Base-by-base conservation (phyloP, 768 basidiomycete genomes). In the Boletus reticulatus region DNA sequence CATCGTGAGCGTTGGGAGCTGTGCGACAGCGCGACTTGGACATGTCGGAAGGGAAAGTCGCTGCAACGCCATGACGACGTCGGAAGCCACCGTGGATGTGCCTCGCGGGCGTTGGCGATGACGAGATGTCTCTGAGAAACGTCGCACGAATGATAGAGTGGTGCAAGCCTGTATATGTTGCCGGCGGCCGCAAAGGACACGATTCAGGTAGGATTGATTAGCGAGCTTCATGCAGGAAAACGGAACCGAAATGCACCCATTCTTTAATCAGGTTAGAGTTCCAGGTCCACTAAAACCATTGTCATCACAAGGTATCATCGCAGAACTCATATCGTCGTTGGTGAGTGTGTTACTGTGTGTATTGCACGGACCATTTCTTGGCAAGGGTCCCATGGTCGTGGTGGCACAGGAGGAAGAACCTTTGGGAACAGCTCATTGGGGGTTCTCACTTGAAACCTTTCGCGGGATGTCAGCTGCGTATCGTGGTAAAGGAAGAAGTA, bases 401-500 rank as follows among this genome's bases (percentile, higher is more conserved):
- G 36, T 36, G 39, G 27, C 5, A 39, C 32, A 12, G 32, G 42
- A 39, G 31, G 36, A 36, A 7, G 2, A 12, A 20, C 6, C 31
- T 37, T 16, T 4, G 36, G 32, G 16, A 27, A 27, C 27, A 9
- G 41, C 20, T 37, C 24, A 12, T 19, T 6, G 10, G 11, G 10
- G n/a, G 32, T 16, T 20, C 20, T 14, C 22, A 6, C 39, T 49
- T 48, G 36, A 61, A 59, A 61, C 58, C 38, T 31, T 44, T 55
- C 59, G 59, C 47, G 52, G 47, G 43, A 50, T 16, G 31, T 31
- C 16, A 43, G 22, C 4, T 34, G 11, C 16, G 38, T 39, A 39
- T 11, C 13, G 36, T 19, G 27, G 19, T 12, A 37, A 39, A 43
- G 9, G 24, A 48, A 36, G n/a, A 36, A 11, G 41, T 29, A 37